Evolutionary conservation across 176 grass and related monocot species (phyloP), one percentile per base, ranked within the genome.

Genomic region (Aegilops speltoides): DNA sequence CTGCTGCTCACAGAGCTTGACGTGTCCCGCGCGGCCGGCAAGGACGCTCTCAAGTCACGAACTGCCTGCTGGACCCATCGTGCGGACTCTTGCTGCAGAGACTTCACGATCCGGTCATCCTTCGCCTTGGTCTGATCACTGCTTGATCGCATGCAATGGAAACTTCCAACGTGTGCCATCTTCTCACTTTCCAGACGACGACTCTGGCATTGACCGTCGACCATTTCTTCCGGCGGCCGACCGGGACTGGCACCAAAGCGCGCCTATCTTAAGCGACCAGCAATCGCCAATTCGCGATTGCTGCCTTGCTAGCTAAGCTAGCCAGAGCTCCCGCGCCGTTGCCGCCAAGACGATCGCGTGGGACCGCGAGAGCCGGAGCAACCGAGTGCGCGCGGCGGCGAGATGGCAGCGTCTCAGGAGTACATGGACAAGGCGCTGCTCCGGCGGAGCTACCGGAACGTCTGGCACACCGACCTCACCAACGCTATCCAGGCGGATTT

Each of bases 401-500:
- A 59, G 63, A 79, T 87, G 89, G 79, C 94, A 87, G 64, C 86
- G 78, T 88, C 89, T 78, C 82, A 93, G 79, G 90, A 78, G 82
- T 81, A 85, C 76, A 15, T 96, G 11, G 90, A 98, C 28, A 98
- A 94, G 92, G 87, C 91, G 96, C 69, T 96, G 93, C 86, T 91
- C 45, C 90, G 89, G 76, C 90, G 93, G 92, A 93, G 68, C 94
- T 98, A 98, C 87, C 90, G 88, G 72, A 98, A 98, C 89, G 54
- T 98, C 61, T 98, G 94, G 97, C 97, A 96, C 85, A 94, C 93
- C 48, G 92, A 98, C 82, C 94, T 98, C 88, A 83, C 90, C 78
- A 79, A 45, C 90, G 91, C 97, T n/a, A 89, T 89, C 79, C 50
- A 71, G n/a, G 88, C 88, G 1, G 92, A 96, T 62, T 82, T 86